Evolutionary conservation across 441 rosid genomes (phyloP), one percentile per base, ranked within the genome.

Genomic region (Flueggea neowawraea): DNA sequence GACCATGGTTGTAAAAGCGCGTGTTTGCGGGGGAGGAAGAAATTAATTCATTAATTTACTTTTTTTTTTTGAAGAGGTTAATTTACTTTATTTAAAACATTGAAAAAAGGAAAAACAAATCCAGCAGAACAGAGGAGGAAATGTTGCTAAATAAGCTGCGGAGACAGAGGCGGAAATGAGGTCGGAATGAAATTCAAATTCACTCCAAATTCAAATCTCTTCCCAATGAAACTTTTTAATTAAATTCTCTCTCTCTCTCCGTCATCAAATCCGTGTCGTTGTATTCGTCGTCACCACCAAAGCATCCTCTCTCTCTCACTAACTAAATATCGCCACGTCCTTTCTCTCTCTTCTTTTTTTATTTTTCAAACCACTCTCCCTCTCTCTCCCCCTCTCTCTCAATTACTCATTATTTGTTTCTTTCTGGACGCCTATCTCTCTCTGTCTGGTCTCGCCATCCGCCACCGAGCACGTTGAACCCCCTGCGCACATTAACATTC

Each of bases 141-240:
- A 70, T 13, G 43, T 68, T 58, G 80, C 84, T 67, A 58, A 76
- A 81, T 75, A 68, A 54, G 85, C 69, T 82, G 86, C 88, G 86
- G 83, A 73, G 71, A 78, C 73, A 45, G 22, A 60, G 85, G 84
- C 28, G 54, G 68, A 84, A 87, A 85, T 81, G 84, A 63, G 76
- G 98, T 85, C 97, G 97, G 95, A 85, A 87, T 85, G 77, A 83
- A 80, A 82, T 75, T 75, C 74, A 84, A 84, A 79, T 87, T 65
- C 78, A 69, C 7, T 15, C 70, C 54, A 80, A 73, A 80, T 82
- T 61, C 74, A 76, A 68, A 62, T 80, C 31, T 14, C 5, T 36
- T 36, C 44, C 71, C 60, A 65, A 76, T 33, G 12, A 64, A 63
- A 64, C 57, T 17, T 36, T 15, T 63, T 65, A 22, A 72, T 67